phyloP scores from a whole-genome alignment of 1,139 yeast species.

The Scheffersomyces parashehatae region DNA sequence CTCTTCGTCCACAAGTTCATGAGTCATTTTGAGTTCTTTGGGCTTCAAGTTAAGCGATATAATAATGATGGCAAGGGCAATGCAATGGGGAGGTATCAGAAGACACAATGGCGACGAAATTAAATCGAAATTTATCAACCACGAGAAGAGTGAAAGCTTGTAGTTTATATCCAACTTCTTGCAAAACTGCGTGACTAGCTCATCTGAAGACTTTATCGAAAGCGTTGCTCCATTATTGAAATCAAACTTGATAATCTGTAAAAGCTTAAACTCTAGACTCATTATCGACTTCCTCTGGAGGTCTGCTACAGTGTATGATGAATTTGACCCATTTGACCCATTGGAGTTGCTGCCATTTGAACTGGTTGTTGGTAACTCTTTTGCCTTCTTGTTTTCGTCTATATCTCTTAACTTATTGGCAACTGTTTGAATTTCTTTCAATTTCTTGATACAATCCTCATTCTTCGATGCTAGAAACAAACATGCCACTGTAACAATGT shows the following conservation, averaged over 20 bases:
- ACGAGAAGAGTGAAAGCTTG: constrained; percentile 55
- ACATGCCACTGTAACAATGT: constrained; percentile 68
- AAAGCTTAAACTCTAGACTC: constrained; percentile 64
- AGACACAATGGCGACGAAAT: constrained; percentile 71
- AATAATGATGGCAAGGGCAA: constrained; percentile 66
- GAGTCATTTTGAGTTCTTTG: constrained; percentile 26
- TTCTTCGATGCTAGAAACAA: constrained; percentile 80
- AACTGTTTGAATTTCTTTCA: constrained; percentile 56
- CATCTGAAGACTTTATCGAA: constrained; percentile 53
- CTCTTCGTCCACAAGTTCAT: constrained; percentile 40
- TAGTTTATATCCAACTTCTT: constrained; percentile 53
- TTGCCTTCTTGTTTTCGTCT: constrained; percentile 13
- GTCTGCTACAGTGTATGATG: constrained; percentile 29
- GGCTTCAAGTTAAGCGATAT: constrained; percentile 45
- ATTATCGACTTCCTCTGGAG: constrained; percentile 54
- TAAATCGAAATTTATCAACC: constrained; percentile 76
- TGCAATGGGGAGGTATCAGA: constrained; percentile 76
- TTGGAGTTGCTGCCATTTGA: background rate
- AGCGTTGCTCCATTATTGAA: constrained; percentile 57
- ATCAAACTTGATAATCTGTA: constrained; percentile 76
- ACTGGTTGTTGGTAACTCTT: background rate
- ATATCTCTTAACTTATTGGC: constrained; percentile 43
- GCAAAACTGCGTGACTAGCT: constrained; percentile 65
- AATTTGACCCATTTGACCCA: background rate
- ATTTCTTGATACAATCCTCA: constrained; percentile 85